These are phyloP conservation scores for Pyrenochaeta sp. DNA, from an alignment of 2,329 filamentous ascomycete genomes.

Conservation along the genomic window DNA sequence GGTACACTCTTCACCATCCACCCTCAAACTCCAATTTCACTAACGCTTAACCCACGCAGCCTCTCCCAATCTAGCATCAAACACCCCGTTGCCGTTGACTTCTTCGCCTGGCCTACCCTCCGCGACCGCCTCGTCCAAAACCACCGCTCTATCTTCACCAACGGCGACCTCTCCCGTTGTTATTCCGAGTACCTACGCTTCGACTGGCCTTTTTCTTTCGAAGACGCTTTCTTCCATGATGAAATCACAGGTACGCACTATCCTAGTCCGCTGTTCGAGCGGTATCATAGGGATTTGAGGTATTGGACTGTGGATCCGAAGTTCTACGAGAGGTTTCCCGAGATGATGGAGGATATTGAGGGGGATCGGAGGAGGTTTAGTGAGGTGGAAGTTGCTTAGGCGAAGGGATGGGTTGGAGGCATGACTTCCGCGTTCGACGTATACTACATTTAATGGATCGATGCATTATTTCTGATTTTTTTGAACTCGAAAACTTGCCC, in stretches of 20 bases:
- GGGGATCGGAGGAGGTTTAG: conserved; percentile 32
- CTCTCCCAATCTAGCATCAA: conserved; percentile 30
- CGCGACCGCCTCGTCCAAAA: conserved; percentile 38
- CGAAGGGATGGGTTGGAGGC: no score
- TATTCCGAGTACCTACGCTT: conserved; percentile 41
- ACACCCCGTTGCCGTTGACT: conserved; percentile 44
- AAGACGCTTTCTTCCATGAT: conserved; percentile 43
- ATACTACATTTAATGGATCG: no score
- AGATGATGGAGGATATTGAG: conserved; percentile 43
- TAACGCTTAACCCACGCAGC: conserved; percentile 13
- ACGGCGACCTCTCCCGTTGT: conserved; percentile 24
- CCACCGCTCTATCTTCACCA: conserved; percentile 34
- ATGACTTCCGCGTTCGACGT: no score
- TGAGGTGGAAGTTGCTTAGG: conserved; percentile 3
- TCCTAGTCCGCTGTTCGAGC: conserved; percentile 41
- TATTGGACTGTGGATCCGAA: conserved; percentile 34
- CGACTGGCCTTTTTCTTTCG: conserved; percentile 45
- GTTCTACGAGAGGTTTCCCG: conserved; percentile 41
- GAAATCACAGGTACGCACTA: conserved; percentile 17
- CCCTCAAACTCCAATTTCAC: neutral
- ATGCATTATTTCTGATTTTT: no score
- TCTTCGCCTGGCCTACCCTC: conserved; percentile 46
- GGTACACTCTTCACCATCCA: conserved; percentile 8
- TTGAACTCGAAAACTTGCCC: no score
- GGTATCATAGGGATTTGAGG: conserved; percentile 39